phyloP scores from a whole-genome alignment of 2,329 filamentous ascomycete genomes.

The Diaporthe eres region DNA sequence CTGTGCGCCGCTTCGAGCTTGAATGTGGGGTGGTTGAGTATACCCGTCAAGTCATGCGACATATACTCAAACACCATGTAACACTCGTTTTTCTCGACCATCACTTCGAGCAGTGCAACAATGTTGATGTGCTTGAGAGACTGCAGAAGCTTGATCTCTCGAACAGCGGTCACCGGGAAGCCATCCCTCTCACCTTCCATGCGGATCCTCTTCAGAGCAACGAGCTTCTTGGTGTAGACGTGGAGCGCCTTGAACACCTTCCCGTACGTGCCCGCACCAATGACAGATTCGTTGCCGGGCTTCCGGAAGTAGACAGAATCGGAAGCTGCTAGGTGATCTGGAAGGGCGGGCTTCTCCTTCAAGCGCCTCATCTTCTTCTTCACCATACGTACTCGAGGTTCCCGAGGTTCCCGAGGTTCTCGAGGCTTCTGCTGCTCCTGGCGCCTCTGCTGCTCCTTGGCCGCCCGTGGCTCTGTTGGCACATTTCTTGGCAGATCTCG shows the following conservation, averaged over 20 bases:
- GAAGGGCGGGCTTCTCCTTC: conserved; percentile 79
- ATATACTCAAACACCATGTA: conserved; percentile 99
- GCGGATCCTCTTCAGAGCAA: conserved; percentile 90
- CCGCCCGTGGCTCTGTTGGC: conserved; percentile 66
- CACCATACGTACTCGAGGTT: conserved; percentile 70
- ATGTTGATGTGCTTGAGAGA: conserved; percentile 87
- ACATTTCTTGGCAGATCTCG: conserved; percentile 60
- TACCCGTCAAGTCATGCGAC: conserved; percentile 93
- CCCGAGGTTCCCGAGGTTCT: conserved; percentile 51
- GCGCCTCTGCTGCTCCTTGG: conserved; percentile 43
- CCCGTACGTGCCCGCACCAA: conserved; percentile 95
- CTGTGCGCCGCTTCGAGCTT: conserved; percentile 87
- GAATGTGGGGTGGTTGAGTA: conserved; percentile 95
- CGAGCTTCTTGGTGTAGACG: conserved; percentile 87
- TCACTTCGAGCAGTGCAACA: conserved; percentile 88
- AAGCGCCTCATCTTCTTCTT: conserved; percentile 78
- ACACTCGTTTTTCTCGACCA: conserved; percentile 99
- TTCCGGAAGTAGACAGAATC: conserved; percentile 96
- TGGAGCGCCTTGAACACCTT: conserved; percentile 96
- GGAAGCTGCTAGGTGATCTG: conserved; percentile 80
- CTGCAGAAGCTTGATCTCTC: conserved; percentile 93
- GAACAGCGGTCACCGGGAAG: conserved; percentile 90
- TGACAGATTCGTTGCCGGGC: conserved; percentile 96
- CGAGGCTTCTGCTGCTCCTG: conserved; percentile 50
- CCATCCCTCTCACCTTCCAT: conserved; percentile 95